phyloP scores from a whole-genome alignment of 78 protist genomes.

The Dictyostelium purpureum region DNA sequence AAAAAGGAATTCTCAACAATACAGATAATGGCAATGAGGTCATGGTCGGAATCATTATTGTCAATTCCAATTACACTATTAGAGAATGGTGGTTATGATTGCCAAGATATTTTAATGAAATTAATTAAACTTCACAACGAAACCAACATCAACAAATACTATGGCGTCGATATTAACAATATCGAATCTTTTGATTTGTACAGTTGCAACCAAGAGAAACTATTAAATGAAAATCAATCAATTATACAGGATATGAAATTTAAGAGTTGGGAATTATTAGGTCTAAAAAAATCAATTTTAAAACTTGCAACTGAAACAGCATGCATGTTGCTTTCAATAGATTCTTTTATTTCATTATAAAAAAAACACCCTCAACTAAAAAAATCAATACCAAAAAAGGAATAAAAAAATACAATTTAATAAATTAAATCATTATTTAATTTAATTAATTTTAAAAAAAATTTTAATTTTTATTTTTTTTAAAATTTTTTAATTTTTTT shows the following conservation, averaged over 20 bases:
- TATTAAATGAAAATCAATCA: neutral
- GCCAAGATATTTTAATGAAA: neutral
- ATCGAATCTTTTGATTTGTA: neutral
- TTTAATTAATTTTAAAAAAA: neutral
- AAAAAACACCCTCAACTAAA: neutral
- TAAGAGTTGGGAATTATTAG: slow-evolving; percentile 28
- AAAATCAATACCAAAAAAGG: neutral
- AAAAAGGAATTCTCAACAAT: neutral
- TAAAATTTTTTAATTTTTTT: neutral
- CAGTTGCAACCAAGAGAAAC: neutral
- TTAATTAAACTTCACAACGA: neutral
- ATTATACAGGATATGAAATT: slow-evolving; percentile 23
- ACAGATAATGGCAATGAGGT: neutral
- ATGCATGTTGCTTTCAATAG: slow-evolving; percentile 13
- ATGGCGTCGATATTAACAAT: neutral
- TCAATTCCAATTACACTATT: slow-evolving; percentile 37
- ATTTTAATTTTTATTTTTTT: neutral
- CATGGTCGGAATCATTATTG: slow-evolving; percentile 23
- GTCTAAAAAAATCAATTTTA: slow-evolving; percentile 56
- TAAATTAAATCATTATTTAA: neutral
- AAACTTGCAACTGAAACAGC: slow-evolving; percentile 36
- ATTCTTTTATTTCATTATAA: slow-evolving; percentile 12
- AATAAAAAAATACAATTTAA: neutral
- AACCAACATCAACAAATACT: neutral
- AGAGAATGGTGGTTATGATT: slow-evolving; percentile 48